Evolutionary conservation across 2,329 filamentous ascomycete genomes (phyloP), one percentile per base, ranked within the genome.

Genomic region (Lachnellula cervina): DNA sequence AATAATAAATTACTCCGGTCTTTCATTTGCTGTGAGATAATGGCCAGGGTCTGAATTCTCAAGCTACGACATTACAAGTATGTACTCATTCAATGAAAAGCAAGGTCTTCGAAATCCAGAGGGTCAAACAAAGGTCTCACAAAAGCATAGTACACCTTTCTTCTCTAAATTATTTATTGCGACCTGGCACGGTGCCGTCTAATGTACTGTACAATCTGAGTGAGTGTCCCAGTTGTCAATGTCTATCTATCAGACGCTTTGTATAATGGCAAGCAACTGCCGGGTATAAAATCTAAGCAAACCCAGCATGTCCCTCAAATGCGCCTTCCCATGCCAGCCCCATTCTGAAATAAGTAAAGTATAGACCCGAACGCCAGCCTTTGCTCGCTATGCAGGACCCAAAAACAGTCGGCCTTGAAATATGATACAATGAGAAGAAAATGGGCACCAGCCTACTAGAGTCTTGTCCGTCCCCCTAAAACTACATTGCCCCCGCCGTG

Each of bases 301-400:
- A 46, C n/a, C 44, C 21, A 7, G n/a, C 23, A 17, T 40, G 32
- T 38, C 21, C 11, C 7, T 19, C 17, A 38, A 5, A 21, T 46
- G 47, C 43, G 51, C 51, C 51, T n/a, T 21, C 9, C 19, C 51
- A 38, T 52, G 43, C 43, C n/a, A 40, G 16, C 25, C 50, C 50
- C 25, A 34, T 34, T 35, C 46, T 35, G 14, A 49, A 17, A 37
- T n/a, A 34, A 34, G 17, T 21, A 37, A 16, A 46, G 32, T 25
- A 16, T 14, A 44, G 14, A 21, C n/a, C 21, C 44, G 34, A 55
- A 49, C 38, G 28, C 49, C 47, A 40, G 43, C 16, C 38, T 42
- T 16, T 49, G 49, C 19, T 45, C 45, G 37, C 46, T 45, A 49
- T 54, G 51, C 45, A 42, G 23, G 19, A 2, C 25, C 19, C 25